These are phyloP conservation scores for Stevia rebaudiana DNA, from an alignment of 140 eudicot genomes.

Conservation along the genomic window DNA sequence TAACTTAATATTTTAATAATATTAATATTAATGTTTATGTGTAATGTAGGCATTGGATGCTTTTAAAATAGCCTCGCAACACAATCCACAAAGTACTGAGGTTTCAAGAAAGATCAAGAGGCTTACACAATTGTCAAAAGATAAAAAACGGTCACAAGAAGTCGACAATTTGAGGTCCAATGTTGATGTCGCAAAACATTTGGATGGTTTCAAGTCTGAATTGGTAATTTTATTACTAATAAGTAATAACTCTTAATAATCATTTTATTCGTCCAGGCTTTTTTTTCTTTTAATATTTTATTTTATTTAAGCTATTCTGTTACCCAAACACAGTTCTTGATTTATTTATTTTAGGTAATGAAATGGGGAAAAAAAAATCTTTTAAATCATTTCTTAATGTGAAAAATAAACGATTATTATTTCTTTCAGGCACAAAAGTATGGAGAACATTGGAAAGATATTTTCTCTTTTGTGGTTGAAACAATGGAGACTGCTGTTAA, in stretches of 20 bases:
- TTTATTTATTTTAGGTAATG: neutral
- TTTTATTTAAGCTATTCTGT: neutral
- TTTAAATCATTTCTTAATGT: neutral
- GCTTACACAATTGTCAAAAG: slow-evolving; percentile 63
- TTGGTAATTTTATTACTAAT: slow-evolving; percentile 40
- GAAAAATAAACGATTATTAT: neutral
- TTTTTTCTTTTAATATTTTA: no score
- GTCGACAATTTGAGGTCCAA: slow-evolving; percentile 68
- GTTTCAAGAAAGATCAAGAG: slow-evolving; percentile 89
- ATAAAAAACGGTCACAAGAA: slow-evolving; percentile 74
- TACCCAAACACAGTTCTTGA: neutral
- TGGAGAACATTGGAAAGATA: slow-evolving; percentile 47
- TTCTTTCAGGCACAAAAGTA: slow-evolving; percentile 54
- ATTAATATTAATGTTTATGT: neutral
- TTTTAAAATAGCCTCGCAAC: slow-evolving; percentile 58
- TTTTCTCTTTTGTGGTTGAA: slow-evolving; percentile 75
- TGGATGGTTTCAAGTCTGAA: slow-evolving; percentile 62
- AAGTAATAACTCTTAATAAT: neutral
- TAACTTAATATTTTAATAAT: slow-evolving; percentile 13
- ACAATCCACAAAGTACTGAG: slow-evolving; percentile 87
- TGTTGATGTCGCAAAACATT: slow-evolving; percentile 74
- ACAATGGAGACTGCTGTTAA: slow-evolving; percentile 86
- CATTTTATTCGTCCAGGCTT: neutral
- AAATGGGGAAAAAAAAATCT: neutral
- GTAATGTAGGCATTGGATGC: slow-evolving; percentile 75